Conservation (phyloP, 352 stramenopile species). For the Blastocystis sp. region DNA sequence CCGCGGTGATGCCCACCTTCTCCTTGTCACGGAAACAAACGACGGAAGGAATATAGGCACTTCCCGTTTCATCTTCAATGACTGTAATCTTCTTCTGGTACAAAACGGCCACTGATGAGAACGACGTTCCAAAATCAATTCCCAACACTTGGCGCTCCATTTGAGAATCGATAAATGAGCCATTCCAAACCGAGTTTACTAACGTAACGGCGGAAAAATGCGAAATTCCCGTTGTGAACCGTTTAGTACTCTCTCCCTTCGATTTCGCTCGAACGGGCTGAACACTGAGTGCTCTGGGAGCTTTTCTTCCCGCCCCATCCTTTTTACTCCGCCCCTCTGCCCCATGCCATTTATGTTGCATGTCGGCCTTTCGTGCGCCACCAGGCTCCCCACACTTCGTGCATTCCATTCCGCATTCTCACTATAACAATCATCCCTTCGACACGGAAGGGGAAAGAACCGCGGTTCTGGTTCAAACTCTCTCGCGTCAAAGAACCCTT, state of each 20-base stretch:
- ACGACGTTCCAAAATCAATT: constrained; percentile 67
- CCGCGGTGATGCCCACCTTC: constrained; percentile 13
- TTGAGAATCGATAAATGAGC: neutral
- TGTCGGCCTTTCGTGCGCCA: no score
- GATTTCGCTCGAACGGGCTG: no score
- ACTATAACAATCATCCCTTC: neutral
- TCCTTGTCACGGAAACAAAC: constrained; percentile 59
- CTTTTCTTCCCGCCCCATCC: no score
- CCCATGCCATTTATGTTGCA: neutral
- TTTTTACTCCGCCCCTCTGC: neutral
- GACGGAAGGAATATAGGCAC: constrained; percentile 34
- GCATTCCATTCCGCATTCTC: no score
- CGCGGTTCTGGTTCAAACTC: neutral
- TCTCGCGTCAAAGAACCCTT: neutral
- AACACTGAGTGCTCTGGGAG: no score
- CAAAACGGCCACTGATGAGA: constrained; percentile 43
- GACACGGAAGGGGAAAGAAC: neutral
- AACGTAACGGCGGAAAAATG: neutral
- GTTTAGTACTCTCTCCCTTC: no score
- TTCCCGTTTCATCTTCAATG: constrained; percentile 40
- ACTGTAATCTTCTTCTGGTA: constrained; percentile 26
- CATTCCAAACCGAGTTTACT: no score
- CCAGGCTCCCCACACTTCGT: no score
- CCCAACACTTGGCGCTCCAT: constrained; percentile 20
- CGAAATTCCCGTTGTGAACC: neutral